Evolutionary conservation across 1,284 basidiomycete genomes (phyloP).

Genomic region (Tetrapyrgos nigripes): DNA sequence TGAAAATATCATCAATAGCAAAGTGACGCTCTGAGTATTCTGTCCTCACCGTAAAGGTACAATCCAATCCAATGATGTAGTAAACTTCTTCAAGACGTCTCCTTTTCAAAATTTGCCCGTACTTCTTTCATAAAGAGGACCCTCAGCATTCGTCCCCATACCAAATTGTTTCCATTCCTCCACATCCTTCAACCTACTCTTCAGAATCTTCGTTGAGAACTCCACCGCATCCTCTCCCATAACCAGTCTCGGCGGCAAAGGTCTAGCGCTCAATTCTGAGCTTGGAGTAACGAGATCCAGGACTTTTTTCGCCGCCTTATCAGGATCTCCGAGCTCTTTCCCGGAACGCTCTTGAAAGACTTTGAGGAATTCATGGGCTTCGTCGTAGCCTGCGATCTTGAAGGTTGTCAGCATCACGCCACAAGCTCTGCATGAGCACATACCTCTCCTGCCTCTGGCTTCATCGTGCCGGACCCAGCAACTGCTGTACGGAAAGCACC

Average conservation of each 20-base stretch:
- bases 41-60: too few species aligned
- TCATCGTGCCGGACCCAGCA: background rate
- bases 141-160: constrained; percentile 3
- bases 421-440: background rate
- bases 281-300: background rate
- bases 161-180: background rate
- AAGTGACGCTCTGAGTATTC: too few species aligned
- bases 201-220: background rate
- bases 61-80: too few species aligned
- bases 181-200: constrained; percentile 4
- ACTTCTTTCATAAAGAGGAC: background rate
- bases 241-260: background rate
- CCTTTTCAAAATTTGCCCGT: background rate
- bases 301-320: constrained; percentile 1
- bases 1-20: too few species aligned
- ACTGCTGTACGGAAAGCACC: constrained; percentile 5
- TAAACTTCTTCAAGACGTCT: background rate
- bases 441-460: constrained; percentile 1
- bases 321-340: constrained; percentile 1
- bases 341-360: background rate
- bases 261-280: background rate
- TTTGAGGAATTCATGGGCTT: constrained; percentile 1
- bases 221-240: constrained; percentile 5
- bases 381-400: constrained; percentile 8
- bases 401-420: background rate